Conservation (phyloP, 2,329 filamentous ascomycete species). For the Aaosphaeria pasadenensis region DNA sequence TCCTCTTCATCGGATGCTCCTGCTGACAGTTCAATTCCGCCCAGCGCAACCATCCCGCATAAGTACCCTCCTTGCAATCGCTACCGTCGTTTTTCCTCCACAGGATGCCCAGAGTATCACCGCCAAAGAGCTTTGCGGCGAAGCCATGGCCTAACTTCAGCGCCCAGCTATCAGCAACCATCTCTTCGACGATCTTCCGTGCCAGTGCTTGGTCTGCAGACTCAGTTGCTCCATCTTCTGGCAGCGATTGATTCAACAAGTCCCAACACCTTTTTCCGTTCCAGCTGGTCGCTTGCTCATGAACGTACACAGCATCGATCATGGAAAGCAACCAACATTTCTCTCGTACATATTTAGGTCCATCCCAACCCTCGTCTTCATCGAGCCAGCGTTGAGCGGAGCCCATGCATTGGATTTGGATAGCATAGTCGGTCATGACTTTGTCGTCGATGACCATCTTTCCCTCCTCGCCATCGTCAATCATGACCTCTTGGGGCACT, state of each 20-base stretch:
- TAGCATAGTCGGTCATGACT: constrained; percentile 56
- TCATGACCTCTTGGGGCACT: constrained; percentile 26
- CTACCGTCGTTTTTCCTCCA: constrained; percentile 52
- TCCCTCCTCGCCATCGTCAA: constrained; percentile 34
- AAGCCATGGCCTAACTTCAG: constrained; percentile 57
- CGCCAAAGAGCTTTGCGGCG: constrained; percentile 48
- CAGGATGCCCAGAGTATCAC: constrained; percentile 50
- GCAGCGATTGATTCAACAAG: constrained; percentile 47
- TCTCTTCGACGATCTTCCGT: constrained; percentile 51
- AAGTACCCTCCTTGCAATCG: constrained; percentile 51
- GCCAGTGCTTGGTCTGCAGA: constrained; percentile 48
- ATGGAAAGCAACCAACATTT: constrained; percentile 20
- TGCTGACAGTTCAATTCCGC: constrained; percentile 43
- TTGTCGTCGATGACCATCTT: constrained; percentile 38
- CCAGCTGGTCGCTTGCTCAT: constrained; percentile 52
- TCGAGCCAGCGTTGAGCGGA: constrained; percentile 54
- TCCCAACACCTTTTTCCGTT: constrained; percentile 49
- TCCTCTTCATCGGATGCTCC: constrained; percentile 15
- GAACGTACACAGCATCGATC: constrained; percentile 19
- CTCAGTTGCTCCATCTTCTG: constrained; percentile 39
- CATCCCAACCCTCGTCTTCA: constrained; percentile 51
- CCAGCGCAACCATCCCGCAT: constrained; percentile 54
- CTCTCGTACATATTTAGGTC: constrained; percentile 49
- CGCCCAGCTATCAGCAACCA: constrained; percentile 50
- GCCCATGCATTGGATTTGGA: constrained; percentile 54